Conservation (phyloP, 495 filamentous ascomycete genomes). For the Podospora fimiseda region DNA sequence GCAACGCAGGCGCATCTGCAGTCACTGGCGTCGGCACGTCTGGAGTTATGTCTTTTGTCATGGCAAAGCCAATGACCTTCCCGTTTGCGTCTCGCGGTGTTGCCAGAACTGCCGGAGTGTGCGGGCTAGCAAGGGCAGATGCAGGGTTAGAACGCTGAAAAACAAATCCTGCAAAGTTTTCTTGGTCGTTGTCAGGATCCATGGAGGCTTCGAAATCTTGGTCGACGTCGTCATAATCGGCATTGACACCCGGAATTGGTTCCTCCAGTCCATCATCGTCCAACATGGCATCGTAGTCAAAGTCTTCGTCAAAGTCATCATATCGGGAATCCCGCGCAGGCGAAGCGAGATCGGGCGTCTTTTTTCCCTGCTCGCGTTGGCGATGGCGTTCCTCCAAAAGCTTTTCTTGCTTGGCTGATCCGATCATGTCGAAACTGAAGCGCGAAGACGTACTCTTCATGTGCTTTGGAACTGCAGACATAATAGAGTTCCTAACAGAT, state of each 20-base stretch:
- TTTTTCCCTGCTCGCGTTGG: conserved; percentile 56
- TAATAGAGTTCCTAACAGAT: conserved; percentile 34
- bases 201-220: conserved; percentile 21
- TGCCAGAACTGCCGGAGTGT: conserved; percentile 37
- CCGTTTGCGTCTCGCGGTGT: conserved; percentile 51
- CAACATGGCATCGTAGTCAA: conserved; percentile 63
- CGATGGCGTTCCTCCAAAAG: conserved; percentile 80
- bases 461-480: conserved; percentile 59
- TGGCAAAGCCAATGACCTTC: conserved; percentile 43
- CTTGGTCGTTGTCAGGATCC: conserved; percentile 44
- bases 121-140: conserved; percentile 42
- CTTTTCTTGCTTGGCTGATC: conserved; percentile 71
- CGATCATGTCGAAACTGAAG: conserved; percentile 93
- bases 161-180: conserved; percentile 48
- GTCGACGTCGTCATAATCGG: conserved; percentile 44
- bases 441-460: conserved; percentile 81
- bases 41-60: conserved; percentile 37
- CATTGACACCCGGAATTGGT: conserved; percentile 67
- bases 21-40: conserved; percentile 16
- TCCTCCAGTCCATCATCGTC: conserved; percentile 71
- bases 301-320: conserved; percentile 64
- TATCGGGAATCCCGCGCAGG: conserved; percentile 36
- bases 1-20: neutral
- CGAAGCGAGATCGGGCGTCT: conserved; percentile 25
- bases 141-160: conserved; percentile 46